Evolutionary conservation across 306 rosid species (phyloP), one percentile per base, ranked within the genome.

Genomic region (Prosopis cineraria): DNA sequence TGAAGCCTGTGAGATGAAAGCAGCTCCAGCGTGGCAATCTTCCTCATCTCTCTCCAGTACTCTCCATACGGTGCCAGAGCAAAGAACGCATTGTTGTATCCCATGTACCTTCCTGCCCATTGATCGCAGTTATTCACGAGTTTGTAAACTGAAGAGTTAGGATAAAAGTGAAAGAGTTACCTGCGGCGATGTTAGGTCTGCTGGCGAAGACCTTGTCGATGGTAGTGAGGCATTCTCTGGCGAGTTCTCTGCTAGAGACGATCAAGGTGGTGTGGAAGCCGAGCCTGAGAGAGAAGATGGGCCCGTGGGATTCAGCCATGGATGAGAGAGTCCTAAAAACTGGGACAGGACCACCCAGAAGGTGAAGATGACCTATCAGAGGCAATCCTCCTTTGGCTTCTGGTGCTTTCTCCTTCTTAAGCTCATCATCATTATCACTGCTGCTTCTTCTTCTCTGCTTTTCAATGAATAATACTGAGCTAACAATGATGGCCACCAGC

Each of bases 31-130:
- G 79, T 83, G 0, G 85, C 53, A 1, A 88, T 56, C 69, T 89
- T 91, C 6, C 97, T 85, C 7, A 85, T 29, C 1, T 91, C 80
- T 3, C 94, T 85, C 94, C 97, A 91, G 40, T 88, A 91, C 10
- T 56, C 30, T 2, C 94, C 97, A 31, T 91, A 84, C 0, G 97
- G 90, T 2, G 97, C 82, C 6, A 89, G 65, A 1, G 81, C 85
- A 7, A 89, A 85, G 0, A 74, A 2, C 3, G 97, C 91, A 40
- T 87, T 79, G 76, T 87, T 80, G 77, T 82, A 84, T 8, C 90
- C 88, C 1, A 82, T 0, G 73, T 79, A 52, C 60, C 81, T 84
- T 5, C 88, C 88, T 65, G 45, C 24, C 56, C 56, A n/a, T n/a
- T n/a, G n/a, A n/a, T n/a, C n/a, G n/a, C n/a, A n/a, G n/a, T n/a